Percentiles rank a stretch among this genome's conserved stretches.
These are phyloP conservation scores for Rhododendron molle DNA, from an alignment of 148 eudicot species.

Conservation along the genomic window DNA sequence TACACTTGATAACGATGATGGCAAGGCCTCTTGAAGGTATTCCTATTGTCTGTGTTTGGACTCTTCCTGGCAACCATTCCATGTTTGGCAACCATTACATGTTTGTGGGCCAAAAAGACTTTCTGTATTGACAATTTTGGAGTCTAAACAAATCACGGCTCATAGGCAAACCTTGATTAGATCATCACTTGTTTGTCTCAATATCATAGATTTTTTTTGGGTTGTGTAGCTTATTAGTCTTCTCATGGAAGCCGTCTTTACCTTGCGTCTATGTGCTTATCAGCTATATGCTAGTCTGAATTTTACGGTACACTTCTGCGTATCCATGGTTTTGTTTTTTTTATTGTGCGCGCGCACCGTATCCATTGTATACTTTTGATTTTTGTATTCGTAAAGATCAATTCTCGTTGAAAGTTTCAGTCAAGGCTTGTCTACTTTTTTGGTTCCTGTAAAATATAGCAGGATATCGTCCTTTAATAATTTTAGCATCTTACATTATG, in stretches of 20 bases:
- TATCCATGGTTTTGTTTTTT: background rate
- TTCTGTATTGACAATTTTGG: background rate
- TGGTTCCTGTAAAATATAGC: background rate
- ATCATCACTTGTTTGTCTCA: background rate
- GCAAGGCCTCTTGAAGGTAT: slow-evolving; percentile 41
- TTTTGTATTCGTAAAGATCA: background rate
- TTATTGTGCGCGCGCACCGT: background rate
- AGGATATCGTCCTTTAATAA: background rate
- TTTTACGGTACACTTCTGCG: background rate
- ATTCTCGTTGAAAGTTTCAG: background rate
- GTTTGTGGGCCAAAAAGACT: background rate
- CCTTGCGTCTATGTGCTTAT: background rate
- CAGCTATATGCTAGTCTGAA: background rate
- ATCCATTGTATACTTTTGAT: background rate
- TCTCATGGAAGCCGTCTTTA: background rate
- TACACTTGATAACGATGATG: slow-evolving; percentile 40
- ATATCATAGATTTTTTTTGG: background rate
- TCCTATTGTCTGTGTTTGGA: background rate
- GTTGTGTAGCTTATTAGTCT: background rate
- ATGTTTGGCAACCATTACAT: background rate
- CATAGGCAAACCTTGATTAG: background rate
- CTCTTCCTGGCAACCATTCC: background rate
- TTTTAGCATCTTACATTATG: background rate
- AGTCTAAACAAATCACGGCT: background rate
- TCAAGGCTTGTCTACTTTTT: background rate